These are phyloP conservation scores for Cucurbita pepo DNA, from an alignment of 306 rosid species.

Conservation along the genomic window DNA sequence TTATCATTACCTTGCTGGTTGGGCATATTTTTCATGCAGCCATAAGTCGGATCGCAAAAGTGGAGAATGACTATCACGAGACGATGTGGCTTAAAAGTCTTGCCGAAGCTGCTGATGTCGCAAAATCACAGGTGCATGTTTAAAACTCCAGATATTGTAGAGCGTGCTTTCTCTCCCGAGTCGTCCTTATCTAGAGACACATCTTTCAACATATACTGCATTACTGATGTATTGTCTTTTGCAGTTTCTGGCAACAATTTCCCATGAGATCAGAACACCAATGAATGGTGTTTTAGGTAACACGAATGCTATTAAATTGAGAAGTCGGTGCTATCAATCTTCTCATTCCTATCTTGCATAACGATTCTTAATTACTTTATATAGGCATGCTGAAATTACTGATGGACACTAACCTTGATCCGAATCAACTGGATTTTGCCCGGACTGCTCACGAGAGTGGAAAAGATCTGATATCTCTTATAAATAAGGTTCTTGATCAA, in stretches of 20 bases:
- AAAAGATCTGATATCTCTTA: conserved; percentile 65
- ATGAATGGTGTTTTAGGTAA: conserved; percentile 95
- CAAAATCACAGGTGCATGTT: conserved; percentile 72
- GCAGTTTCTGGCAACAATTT: conserved; percentile 92
- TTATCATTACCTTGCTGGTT: conserved; percentile 69
- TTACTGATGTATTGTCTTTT: conserved; percentile 15
- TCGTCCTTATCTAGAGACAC: not conserved
- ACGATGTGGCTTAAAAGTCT: conserved; percentile 54
- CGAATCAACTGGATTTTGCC: conserved; percentile 69
- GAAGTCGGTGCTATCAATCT: conserved; percentile 2
- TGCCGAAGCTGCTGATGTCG: conserved; percentile 97
- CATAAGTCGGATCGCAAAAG: conserved; percentile 55
- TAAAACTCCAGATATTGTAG: not conserved
- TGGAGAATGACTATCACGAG: conserved; percentile 53
- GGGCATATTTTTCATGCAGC: conserved; percentile 76
- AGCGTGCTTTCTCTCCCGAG: conserved; percentile 2
- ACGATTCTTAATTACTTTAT: conserved; percentile 10
- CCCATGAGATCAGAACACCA: conserved; percentile 98
- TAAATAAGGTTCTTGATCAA: conserved; percentile 89
- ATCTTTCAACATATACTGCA: not conserved
- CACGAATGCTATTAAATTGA: conserved; percentile 1
- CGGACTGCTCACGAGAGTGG: conserved; percentile 76
- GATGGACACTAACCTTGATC: conserved; percentile 81
- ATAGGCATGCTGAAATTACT: conserved; percentile 93
- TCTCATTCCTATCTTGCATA: conserved; percentile 7